Evolutionary conservation across 2,329 filamentous ascomycete species (phyloP).

Genomic region (Botryotinia narcissicola): DNA sequence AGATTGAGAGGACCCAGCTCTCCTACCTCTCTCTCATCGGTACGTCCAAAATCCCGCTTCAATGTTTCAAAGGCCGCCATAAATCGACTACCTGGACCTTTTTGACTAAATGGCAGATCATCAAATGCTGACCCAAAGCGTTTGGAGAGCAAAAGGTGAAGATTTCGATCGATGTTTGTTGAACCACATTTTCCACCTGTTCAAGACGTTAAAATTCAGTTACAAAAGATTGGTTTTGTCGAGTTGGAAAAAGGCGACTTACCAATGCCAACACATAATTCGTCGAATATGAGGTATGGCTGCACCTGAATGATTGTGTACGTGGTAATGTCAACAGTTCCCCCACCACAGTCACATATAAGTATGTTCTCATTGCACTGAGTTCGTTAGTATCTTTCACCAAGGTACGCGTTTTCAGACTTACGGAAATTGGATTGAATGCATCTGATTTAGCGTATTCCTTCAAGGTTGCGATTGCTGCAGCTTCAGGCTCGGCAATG

Average conservation of each 20-base stretch:
- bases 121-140: slow-evolving; percentile 28
- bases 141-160: slow-evolving; percentile 27
- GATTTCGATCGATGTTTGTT: slow-evolving; percentile 33
- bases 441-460: slow-evolving; percentile 15
- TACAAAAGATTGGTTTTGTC: too few species aligned
- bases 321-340: slow-evolving; percentile 34
- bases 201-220: too few species aligned
- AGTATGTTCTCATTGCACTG: slow-evolving; percentile 29
- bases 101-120: slow-evolving; percentile 21
- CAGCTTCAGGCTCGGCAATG: slow-evolving; percentile 35
- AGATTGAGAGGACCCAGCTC: slow-evolving; percentile 26
- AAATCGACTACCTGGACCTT: slow-evolving; percentile 29
- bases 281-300: slow-evolving; percentile 27
- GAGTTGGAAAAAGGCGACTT: too few species aligned
- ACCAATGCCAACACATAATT: slow-evolving; percentile 25
- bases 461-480: slow-evolving; percentile 30
- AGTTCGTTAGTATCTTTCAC: neutral
- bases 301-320: slow-evolving; percentile 27
- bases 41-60: slow-evolving; percentile 27
- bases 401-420: too few species aligned
- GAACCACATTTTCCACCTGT: slow-evolving; percentile 34
- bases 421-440: slow-evolving; percentile 20
- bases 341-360: slow-evolving; percentile 33
- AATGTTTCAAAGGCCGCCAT: slow-evolving; percentile 26
- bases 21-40: slow-evolving; percentile 19